phyloP scores from a whole-genome alignment of 192 early-diverging fungal species.

The Backusella circina region DNA sequence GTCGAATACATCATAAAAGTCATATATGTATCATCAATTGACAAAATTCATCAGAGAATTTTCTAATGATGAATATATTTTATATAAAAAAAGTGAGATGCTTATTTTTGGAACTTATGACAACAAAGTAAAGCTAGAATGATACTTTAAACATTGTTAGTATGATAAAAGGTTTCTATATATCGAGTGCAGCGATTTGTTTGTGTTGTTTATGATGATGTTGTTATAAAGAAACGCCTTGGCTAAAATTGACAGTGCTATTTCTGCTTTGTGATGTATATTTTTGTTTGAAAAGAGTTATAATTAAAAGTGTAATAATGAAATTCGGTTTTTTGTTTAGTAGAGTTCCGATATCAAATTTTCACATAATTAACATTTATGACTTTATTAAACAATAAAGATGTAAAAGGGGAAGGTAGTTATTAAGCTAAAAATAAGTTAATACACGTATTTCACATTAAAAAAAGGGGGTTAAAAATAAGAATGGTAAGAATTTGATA shows the following conservation, averaged over 20 bases:
- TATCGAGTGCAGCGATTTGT: not conserved
- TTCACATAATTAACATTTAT: not conserved
- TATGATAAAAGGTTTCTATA: not conserved
- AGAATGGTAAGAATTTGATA: not conserved
- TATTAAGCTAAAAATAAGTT: not conserved
- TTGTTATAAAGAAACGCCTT: not conserved
- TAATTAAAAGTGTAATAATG: not conserved
- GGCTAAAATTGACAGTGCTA: not conserved
- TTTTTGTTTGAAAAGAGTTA: not conserved
- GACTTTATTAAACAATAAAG: not conserved
- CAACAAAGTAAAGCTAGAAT: not conserved
- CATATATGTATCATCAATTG: not conserved
- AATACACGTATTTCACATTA: not conserved
- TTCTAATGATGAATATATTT: not conserved
- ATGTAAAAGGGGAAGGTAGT: not conserved
- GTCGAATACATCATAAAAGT: not conserved
- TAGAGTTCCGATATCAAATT: not conserved
- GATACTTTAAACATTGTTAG: not conserved
- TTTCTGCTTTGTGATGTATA: not conserved
- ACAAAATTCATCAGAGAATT: not conserved
- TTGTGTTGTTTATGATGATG: too few relatives aligned
- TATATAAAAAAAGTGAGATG: not conserved
- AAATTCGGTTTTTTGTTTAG: not conserved
- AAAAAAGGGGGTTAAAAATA: not conserved
- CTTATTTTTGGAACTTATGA: not conserved